These are phyloP conservation scores for Monosporascus sp. DNA, from an alignment of 2,329 filamentous ascomycete genomes.

Conservation along the genomic window DNA sequence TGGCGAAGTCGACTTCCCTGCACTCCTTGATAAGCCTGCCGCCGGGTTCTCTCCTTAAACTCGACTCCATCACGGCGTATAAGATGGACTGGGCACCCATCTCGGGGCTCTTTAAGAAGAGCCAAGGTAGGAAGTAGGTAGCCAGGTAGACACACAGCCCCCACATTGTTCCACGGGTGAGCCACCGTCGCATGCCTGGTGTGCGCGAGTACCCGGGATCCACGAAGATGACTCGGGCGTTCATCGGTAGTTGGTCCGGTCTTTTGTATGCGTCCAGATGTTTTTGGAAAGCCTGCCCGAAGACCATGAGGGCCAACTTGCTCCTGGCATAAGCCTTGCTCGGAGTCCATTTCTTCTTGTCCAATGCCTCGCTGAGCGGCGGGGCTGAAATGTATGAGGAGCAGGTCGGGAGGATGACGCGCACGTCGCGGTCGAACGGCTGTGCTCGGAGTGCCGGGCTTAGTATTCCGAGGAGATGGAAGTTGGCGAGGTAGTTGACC, in stretches of 20 bases:
- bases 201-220: constrained; percentile 84
- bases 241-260: constrained; percentile 77
- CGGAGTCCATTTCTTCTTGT: constrained; percentile 49
- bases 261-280: constrained; percentile 80
- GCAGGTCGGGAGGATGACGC: constrained; percentile 82
- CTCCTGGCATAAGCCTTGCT: constrained; percentile 57
- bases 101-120: constrained; percentile 78
- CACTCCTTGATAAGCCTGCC: constrained; percentile 86
- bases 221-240: constrained; percentile 76
- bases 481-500: constrained; percentile 92
- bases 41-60: constrained; percentile 58
- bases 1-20: constrained; percentile 64
- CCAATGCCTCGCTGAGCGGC: constrained; percentile 51
- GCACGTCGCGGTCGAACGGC: constrained; percentile 87
- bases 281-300: constrained; percentile 87
- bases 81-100: constrained; percentile 85
- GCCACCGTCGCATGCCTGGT: constrained; percentile 80
- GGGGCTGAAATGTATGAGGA: constrained; percentile 79
- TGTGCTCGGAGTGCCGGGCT: constrained; percentile 87
- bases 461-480: constrained; percentile 87
- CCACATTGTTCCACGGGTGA: constrained; percentile 77
- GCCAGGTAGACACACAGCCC: constrained; percentile 73
- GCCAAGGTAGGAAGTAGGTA: constrained; percentile 77
- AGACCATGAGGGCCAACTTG: constrained; percentile 80
- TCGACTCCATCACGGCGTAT: constrained; percentile 77